Evolutionary conservation across 2,329 filamentous ascomycete species (phyloP).

Genomic region (Davidsoniella virescens): DNA sequence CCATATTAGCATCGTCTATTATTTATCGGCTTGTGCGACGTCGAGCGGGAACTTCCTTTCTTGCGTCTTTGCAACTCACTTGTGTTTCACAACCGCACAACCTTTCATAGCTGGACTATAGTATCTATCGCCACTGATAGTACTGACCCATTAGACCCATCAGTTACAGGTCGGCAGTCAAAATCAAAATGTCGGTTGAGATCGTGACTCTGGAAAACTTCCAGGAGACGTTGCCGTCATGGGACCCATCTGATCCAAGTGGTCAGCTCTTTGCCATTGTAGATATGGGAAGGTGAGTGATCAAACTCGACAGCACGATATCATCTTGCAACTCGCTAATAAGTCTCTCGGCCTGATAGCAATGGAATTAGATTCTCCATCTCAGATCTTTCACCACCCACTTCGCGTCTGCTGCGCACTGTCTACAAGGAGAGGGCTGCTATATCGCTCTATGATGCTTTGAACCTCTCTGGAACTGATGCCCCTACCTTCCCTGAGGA

Average conservation of each 20-base stretch:
- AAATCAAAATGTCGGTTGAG: constrained; percentile 20
- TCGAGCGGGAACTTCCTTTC: too few species aligned
- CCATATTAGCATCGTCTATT: too few species aligned
- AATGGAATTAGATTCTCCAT: constrained; percentile 92
- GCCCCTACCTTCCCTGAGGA: constrained; percentile 30
- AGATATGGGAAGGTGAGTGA: constrained; percentile 39
- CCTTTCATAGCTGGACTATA: too few species aligned
- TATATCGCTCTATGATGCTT: constrained; percentile 77
- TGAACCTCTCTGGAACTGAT: constrained; percentile 31
- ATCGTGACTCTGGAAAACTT: constrained; percentile 37
- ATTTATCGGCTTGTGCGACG: too few species aligned
- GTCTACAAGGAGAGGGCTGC: constrained; percentile 62
- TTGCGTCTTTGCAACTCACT: too few species aligned
- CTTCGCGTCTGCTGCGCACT: constrained; percentile 56
- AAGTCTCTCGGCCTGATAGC: constrained; percentile 26
- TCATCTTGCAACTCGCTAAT: neutral
- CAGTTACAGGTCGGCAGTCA: neutral
- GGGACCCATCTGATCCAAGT: constrained; percentile 26
- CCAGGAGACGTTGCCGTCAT: constrained; percentile 30
- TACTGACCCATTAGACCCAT: neutral
- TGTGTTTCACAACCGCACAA: too few species aligned
- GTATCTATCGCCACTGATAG: too few species aligned
- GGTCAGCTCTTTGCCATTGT: constrained; percentile 40
- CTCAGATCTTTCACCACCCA: constrained; percentile 57
- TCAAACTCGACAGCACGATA: neutral